Evolutionary conservation across 2,329 filamentous ascomycete species (phyloP).

Genomic region (Taxawa tesnikishii): DNA sequence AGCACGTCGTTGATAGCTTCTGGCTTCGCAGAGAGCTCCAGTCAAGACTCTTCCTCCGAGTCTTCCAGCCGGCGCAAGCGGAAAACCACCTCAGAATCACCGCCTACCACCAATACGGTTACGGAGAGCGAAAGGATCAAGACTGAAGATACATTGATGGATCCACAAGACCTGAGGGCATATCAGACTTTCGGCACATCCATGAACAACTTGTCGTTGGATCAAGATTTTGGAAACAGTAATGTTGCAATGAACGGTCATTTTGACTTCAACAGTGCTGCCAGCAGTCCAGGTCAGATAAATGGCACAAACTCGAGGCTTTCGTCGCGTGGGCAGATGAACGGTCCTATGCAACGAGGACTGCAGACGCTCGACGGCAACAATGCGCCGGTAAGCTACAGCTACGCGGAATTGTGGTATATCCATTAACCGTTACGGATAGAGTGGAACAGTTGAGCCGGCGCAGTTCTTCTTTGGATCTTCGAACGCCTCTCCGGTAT

Average conservation of each 20-base stretch:
- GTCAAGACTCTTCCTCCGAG: slow-evolving; percentile 29
- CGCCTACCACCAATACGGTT: slow-evolving; percentile 14
- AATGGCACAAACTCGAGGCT: slow-evolving; percentile 11
- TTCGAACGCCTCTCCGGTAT: slow-evolving; percentile 8
- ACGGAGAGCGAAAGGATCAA: slow-evolving; percentile 3
- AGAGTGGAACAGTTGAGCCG: slow-evolving; percentile 9
- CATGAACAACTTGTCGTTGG: slow-evolving; percentile 20
- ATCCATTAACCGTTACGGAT: no score
- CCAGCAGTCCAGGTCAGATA: slow-evolving; percentile 37
- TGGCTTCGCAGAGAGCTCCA: slow-evolving; percentile 25
- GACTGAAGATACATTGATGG: slow-evolving; percentile 2
- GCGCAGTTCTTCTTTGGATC: slow-evolving; percentile 11
- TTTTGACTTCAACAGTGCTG: slow-evolving; percentile 48
- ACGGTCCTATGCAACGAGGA: slow-evolving; percentile 4
- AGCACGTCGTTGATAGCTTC: slow-evolving; percentile 12
- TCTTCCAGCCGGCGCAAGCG: slow-evolving; percentile 26
- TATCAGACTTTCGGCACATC: slow-evolving; percentile 15
- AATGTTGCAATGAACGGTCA: slow-evolving; percentile 35
- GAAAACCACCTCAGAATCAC: slow-evolving; percentile 25
- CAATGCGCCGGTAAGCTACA: background rate
- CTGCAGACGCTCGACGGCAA: background rate
- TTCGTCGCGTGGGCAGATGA: background rate
- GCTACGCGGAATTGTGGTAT: no score
- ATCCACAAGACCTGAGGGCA: slow-evolving; percentile 1
- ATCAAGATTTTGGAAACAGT: slow-evolving; percentile 20